Evolutionary conservation across 2,329 filamentous ascomycete genomes (phyloP), one percentile per base, ranked within the genome.

Genomic region (Aspergillus arachidicola): DNA sequence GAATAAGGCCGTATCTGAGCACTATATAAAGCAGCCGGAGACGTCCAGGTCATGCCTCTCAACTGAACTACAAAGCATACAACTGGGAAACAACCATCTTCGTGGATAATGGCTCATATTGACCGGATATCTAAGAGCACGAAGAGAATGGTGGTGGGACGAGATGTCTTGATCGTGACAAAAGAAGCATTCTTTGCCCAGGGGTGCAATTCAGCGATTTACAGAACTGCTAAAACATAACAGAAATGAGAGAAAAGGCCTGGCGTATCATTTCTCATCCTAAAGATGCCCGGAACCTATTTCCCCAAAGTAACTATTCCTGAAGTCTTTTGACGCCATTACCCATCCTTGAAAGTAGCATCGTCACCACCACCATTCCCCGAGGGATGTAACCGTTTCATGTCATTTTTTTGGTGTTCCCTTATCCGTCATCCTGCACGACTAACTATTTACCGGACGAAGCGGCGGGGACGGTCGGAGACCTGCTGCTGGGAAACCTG

Each of bases 401-500:
- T 55, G 51, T 55, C 48, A 32, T 51, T 54, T 55, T 53, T 36
- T 23, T 38, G 45, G 45, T 48, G 45, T 55, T 55, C 51, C 51
- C 48, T 51, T 16, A 55, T 26, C 51, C 51, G 51, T 55, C 30
- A 55, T 55, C 51, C 30, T 38, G 51, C 51, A 55, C 51, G 30
- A 55, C 30, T 32, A 26, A 26, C 32, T 55, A 23, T 55, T 55
- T 55, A 55, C 51, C 51, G 51, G 51, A 55, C 51, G 51, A 91
- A 94, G 80, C 92, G 88, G 79, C 91, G 90, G 74, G 87, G 88
- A 73, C 93, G 91, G 85, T 97, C 94, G 78, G 87, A 83, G 70
- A 87, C 83, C 86, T 97, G 94, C 81, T 92, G 89, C 86, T 98
- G 94, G 74, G 90, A 86, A 73, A 99, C 93, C 73, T 90, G 84